A percentile compares a stretch with the other conserved stretches of the same genome.
Evolutionary conservation across 495 filamentous ascomycete species (phyloP).

Genomic region (Xanthoparmelia taractica): DNA sequence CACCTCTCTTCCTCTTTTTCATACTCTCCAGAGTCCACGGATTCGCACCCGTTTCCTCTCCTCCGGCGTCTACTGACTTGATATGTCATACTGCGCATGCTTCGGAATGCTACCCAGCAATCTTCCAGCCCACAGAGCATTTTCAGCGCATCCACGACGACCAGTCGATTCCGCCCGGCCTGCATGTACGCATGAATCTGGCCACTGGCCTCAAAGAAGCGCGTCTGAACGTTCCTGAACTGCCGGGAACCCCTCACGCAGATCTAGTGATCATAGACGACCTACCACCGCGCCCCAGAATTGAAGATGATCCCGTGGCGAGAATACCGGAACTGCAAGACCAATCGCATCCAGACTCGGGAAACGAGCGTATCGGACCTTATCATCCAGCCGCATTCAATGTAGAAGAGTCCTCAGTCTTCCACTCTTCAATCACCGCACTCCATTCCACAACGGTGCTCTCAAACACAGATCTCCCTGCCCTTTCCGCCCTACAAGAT

Average conservation of each 20-base stretch:
- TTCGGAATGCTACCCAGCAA: constrained; percentile 54
- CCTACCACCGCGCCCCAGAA: constrained; percentile 1
- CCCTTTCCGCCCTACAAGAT: constrained; percentile 47
- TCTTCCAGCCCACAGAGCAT: constrained; percentile 53
- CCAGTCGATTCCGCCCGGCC: constrained; percentile 54
- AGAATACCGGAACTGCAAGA: neutral
- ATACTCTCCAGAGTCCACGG: neutral
- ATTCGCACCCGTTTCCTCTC: constrained; percentile 17
- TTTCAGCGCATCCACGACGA: constrained; percentile 56
- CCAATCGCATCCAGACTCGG: constrained; percentile 1
- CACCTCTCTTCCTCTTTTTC: constrained; percentile 2
- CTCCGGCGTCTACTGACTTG: constrained; percentile 36
- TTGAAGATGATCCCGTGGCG: neutral
- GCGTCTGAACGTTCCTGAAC: constrained; percentile 37
- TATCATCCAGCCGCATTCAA: constrained; percentile 1
- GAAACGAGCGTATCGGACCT: neutral
- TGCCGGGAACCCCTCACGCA: constrained; percentile 11
- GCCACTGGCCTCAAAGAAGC: constrained; percentile 56
- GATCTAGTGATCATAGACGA: constrained; percentile 26
- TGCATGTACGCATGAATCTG: constrained; percentile 57
- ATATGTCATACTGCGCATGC: constrained; percentile 55
- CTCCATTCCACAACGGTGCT: neutral
- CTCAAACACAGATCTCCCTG: neutral
- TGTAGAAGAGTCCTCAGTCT: constrained; percentile 9
- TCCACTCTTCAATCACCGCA: neutral